These are phyloP conservation scores for Bipolaris zeicola DNA, from an alignment of 2,329 filamentous ascomycete species.

Conservation along the genomic window DNA sequence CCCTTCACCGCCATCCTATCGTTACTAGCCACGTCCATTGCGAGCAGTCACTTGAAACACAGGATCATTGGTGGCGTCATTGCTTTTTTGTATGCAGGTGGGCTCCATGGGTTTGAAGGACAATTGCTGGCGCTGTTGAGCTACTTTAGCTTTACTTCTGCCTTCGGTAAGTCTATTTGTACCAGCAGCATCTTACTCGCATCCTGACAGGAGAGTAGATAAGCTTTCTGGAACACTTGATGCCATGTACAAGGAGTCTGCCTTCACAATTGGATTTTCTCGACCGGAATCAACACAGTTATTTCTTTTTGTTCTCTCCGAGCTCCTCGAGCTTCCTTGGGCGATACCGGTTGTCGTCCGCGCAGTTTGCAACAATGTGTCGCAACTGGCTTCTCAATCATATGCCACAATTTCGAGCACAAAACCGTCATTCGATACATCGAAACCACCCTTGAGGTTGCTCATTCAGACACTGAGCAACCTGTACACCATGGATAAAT, in stretches of 20 bases:
- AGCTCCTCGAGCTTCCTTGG: neutral
- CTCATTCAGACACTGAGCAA: neutral
- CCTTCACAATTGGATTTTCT: neutral
- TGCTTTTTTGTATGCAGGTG: neutral
- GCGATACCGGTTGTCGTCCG: neutral
- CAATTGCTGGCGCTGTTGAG: constrained; percentile 4
- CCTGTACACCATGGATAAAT: neutral
- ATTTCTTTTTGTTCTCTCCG: neutral
- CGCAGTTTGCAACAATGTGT: neutral
- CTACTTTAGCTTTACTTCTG: constrained; percentile 6
- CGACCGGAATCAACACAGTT: neutral
- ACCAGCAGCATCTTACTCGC: neutral
- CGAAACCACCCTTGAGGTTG: neutral
- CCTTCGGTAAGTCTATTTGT: neutral
- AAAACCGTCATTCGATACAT: neutral
- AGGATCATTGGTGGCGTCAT: neutral
- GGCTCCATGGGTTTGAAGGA: neutral
- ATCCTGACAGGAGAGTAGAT: neutral
- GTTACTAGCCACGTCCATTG: neutral
- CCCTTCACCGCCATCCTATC: neutral
- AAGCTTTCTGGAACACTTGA: neutral
- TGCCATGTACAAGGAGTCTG: neutral
- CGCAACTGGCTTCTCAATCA: neutral
- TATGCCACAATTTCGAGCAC: neutral
- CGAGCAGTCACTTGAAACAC: neutral